Base-by-base conservation (phyloP, 2,329 filamentous ascomycete species). In the Ascochyta lentis region DNA sequence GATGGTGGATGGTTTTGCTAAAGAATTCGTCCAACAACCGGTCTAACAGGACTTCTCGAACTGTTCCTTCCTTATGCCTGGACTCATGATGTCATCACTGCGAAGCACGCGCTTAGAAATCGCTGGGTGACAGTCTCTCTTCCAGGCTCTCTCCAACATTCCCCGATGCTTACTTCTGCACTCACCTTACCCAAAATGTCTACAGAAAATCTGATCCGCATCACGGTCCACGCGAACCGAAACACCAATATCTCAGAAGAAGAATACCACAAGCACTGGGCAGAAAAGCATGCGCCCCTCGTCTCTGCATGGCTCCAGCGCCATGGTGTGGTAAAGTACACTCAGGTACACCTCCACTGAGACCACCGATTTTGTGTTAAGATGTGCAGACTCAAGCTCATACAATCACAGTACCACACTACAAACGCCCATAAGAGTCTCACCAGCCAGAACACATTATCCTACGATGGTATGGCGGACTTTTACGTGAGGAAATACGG, bases 1-100 rank as follows among this genome's bases (percentile, higher is more conserved):
- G 81, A 83, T 66, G 81, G 81, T 4, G 80, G 79, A 0, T 80
- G 77, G 75, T 61, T 51, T 29, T 71, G 67, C 56, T 71, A 67
- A 59, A 38, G 27, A 16, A 29, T 26, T 22, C 16, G 16, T 29
- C 39, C 2, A 27, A 22, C 7, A 16, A 35, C 8, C 33, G n/a
- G 9, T 8, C 33, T 35, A 19, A 6, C 15, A 19, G 6, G n/a
- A 35, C n/a, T 8, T 16, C n/a, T 16, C n/a, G 8, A 9, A 4
- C 15, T n/a, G n/a, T 10, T 16, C 33, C 8, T n/a, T 3, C 16
- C 15, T 16, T 10, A 3, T n/a, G 8, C 6, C 9, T 34, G 3
- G 10, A 54, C 26, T 40, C 44, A 49, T 54, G 51, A 55, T 57
- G 15, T 35, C 33, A 35, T 8, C 8, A 35, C 33, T 35, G 16